These are phyloP conservation scores for Suillus plorans DNA, from an alignment of 768 basidiomycete genomes.

Conservation along the genomic window DNA sequence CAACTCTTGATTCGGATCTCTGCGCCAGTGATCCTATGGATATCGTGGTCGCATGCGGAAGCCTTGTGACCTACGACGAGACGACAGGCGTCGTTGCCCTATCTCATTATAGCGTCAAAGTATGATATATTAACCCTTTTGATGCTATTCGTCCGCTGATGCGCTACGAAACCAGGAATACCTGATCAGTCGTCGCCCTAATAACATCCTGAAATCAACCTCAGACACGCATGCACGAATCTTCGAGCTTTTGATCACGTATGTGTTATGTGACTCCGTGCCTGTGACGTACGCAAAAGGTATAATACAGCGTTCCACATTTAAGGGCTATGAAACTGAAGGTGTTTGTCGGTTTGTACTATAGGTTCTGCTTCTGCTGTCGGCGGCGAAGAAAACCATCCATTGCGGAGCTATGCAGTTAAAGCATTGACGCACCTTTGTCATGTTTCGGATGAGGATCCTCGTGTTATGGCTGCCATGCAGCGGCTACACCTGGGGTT, in stretches of 20 bases:
- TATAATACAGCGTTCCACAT: not conserved
- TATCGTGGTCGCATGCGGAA: not conserved
- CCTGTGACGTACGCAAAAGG: not conserved
- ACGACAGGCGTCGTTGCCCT: not conserved
- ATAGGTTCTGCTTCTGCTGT: no score
- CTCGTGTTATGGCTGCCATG: no score
- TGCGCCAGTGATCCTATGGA: not conserved
- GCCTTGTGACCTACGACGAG: constrained; percentile 5
- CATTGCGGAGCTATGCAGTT: not conserved
- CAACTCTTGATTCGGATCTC: not conserved
- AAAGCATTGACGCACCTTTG: not conserved
- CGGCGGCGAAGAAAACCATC: not conserved
- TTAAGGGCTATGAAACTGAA: not conserved
- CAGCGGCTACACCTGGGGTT: no score
- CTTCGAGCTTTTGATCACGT: not conserved
- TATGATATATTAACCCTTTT: not conserved
- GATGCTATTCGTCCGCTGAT: not conserved
- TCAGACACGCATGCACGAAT: not conserved
- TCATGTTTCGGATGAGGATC: no score
- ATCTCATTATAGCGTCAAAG: constrained; percentile 11
- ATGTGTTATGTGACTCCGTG: not conserved
- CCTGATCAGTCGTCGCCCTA: not conserved
- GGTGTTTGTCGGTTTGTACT: not conserved
- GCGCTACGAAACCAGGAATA: not conserved
- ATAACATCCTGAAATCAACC: not conserved